Percentiles rank a stretch among this genome's conserved stretches.
Conservation (phyloP, 345 rosid species). For the Cardamine chenopodiifolia region DNA sequence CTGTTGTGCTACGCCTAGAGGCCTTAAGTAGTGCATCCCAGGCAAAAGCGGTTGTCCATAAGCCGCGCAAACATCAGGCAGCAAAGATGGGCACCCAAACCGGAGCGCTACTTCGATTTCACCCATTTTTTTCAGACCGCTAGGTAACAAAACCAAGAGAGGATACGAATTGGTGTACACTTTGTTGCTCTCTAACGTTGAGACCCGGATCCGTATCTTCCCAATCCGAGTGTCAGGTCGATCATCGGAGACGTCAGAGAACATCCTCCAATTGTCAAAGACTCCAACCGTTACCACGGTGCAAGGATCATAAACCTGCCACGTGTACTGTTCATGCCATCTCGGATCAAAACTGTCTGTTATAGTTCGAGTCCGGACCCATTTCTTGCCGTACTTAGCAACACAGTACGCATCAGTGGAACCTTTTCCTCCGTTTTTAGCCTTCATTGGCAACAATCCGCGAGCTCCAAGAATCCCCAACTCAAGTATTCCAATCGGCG, state of each 20-base stretch:
- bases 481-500: slow-evolving; percentile 84
- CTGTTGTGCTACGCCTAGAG: slow-evolving; percentile 90
- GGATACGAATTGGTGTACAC: slow-evolving; percentile 89
- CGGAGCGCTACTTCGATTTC: slow-evolving; percentile 91
- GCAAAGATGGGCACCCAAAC: slow-evolving; percentile 75
- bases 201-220: slow-evolving; percentile 81
- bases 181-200: slow-evolving; percentile 88
- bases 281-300: slow-evolving; percentile 84
- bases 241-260: slow-evolving; percentile 55
- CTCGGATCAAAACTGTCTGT: slow-evolving; percentile 93
- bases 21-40: slow-evolving; percentile 89
- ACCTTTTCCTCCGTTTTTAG: slow-evolving; percentile 68
- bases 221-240: slow-evolving; percentile 73
- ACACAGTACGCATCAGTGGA: slow-evolving; percentile 95
- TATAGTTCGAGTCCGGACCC: slow-evolving; percentile 92
- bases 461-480: slow-evolving; percentile 92
- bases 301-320: slow-evolving; percentile 99
- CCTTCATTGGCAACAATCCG: slow-evolving; percentile 86
- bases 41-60: slow-evolving; percentile 92
- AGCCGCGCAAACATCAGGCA: slow-evolving; percentile 75
- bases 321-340: slow-evolving; percentile 98
- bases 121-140: slow-evolving; percentile 95
- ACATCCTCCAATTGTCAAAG: slow-evolving; percentile 95
- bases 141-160: slow-evolving; percentile 56
- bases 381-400: slow-evolving; percentile 95